These are phyloP conservation scores for Botrytis elliptica DNA, from an alignment of 2,329 filamentous ascomycete species.

Conservation along the genomic window DNA sequence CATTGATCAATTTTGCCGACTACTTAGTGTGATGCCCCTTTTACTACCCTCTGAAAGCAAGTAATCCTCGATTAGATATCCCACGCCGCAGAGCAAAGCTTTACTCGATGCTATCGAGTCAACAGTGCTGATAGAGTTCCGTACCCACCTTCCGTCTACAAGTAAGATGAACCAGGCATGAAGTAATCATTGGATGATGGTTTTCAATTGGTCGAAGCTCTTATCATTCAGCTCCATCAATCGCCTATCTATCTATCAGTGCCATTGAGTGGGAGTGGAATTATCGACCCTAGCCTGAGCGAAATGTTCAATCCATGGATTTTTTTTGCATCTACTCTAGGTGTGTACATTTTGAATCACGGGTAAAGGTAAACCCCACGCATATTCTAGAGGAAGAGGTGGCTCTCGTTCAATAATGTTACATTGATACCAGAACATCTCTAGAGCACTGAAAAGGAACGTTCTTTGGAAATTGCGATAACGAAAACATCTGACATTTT, in stretches of 20 bases:
- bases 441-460: neutral
- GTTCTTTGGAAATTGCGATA: neutral
- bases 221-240: constrained; percentile 25
- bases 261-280: neutral
- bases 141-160: constrained; percentile 10
- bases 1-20: neutral
- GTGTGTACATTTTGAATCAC: constrained; percentile 1
- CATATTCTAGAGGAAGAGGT: constrained; percentile 7
- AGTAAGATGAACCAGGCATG: neutral
- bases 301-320: constrained; percentile 4
- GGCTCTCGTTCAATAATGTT: constrained; percentile 16
- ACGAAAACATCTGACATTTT: constrained; percentile 14
- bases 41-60: neutral
- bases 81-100: neutral
- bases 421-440: neutral
- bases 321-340: neutral
- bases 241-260: constrained; percentile 14
- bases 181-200: neutral
- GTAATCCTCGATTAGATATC: neutral
- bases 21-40: neutral
- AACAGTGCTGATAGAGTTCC: constrained; percentile 5
- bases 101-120: constrained; percentile 19
- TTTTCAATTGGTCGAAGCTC: constrained; percentile 28
- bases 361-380: constrained; percentile 3
- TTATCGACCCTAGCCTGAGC: neutral